phyloP scores from a whole-genome alignment of 176 grass and related monocot species.

The Ensete ventricosum region DNA sequence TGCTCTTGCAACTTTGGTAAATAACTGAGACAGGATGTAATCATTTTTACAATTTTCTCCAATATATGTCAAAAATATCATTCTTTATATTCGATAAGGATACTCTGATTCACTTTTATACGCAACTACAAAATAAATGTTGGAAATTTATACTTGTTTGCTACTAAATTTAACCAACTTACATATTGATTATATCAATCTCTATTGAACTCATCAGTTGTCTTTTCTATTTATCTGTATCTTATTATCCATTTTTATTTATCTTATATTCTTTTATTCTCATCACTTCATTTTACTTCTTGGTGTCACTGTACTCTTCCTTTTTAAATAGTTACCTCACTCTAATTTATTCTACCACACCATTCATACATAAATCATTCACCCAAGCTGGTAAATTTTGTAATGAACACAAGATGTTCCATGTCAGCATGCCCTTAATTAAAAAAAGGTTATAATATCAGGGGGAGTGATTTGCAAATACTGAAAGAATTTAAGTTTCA shows the following conservation, averaged over 20 bases:
- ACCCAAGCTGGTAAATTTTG: too few relatives aligned
- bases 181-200: neutral
- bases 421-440: too few relatives aligned
- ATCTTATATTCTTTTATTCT: neutral
- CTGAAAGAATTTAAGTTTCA: too few relatives aligned
- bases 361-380: too few relatives aligned
- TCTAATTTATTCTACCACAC: too few relatives aligned
- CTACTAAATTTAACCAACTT: neutral
- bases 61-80: neutral
- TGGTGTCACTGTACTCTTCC: neutral
- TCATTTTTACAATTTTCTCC: slow-evolving; percentile 1
- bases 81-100: too few relatives aligned
- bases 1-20: slow-evolving; percentile 92
- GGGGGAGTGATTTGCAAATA: too few relatives aligned
- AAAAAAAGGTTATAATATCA: too few relatives aligned
- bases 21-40: neutral
- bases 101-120: too few relatives aligned
- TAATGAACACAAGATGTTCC: too few relatives aligned
- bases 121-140: neutral
- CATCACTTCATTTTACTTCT: neutral
- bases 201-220: neutral
- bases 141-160: slow-evolving; percentile 2
- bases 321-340: too few relatives aligned
- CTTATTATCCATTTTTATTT: neutral
- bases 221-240: neutral